phyloP scores from a whole-genome alignment of 83 land plant species.

The Picea mariana region DNA sequence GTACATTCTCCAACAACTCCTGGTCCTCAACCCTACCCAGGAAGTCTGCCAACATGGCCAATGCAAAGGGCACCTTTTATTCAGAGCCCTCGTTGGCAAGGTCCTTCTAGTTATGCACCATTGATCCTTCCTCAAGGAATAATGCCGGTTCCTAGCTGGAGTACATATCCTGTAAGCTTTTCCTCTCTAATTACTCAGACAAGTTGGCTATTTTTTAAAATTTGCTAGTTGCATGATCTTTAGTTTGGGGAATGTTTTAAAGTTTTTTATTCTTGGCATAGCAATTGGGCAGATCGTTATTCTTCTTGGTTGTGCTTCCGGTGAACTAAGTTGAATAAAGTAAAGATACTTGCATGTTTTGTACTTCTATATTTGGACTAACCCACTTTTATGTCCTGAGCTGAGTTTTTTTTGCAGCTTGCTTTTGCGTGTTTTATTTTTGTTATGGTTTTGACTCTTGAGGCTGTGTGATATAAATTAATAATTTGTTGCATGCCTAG shows the following conservation, averaged over 20 bases:
- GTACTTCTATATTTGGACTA: not conserved
- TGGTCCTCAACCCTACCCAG: constrained; percentile 65
- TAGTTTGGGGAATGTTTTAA: not conserved
- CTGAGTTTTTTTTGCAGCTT: not conserved
- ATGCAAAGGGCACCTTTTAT: constrained; percentile 72
- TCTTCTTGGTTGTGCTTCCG: not conserved
- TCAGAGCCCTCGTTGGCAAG: constrained; percentile 82
- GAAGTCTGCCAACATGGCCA: constrained; percentile 73
- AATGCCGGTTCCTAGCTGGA: constrained; percentile 84
- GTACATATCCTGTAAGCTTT: constrained; percentile 47
- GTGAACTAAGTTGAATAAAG: not conserved
- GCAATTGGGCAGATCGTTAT: not conserved
- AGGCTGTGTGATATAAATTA: too few species aligned
- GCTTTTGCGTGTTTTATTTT: not conserved
- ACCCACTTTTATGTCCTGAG: not conserved
- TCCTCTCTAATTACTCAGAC: not conserved
- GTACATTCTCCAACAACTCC: constrained; percentile 66
- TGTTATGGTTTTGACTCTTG: too few species aligned
- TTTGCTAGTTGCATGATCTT: not conserved
- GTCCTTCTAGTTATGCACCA: constrained; percentile 75
- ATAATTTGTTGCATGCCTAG: too few species aligned
- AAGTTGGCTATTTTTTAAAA: not conserved
- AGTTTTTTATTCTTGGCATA: not conserved
- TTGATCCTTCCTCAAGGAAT: constrained; percentile 79
- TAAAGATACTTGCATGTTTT: not conserved